Base-by-base conservation (phyloP, 768 basidiomycete species). In the Galerina marginata region DNA sequence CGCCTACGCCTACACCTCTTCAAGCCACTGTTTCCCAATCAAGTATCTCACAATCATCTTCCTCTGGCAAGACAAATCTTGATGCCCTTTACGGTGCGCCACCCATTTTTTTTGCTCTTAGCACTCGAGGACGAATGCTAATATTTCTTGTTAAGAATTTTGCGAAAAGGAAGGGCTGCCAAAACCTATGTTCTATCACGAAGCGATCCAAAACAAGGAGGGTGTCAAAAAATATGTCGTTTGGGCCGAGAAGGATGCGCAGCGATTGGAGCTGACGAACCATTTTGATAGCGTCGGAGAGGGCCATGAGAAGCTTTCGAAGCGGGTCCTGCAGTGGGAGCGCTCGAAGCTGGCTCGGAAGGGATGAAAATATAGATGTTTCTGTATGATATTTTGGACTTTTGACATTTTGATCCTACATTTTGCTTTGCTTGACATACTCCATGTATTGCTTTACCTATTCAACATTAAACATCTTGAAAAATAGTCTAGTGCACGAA, bases 241-340 rank as follows among this genome's bases (percentile, higher is more conserved):
- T 4, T 83, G 82, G 82, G 77, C 82, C n/a, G 71, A 80, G 58
- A 75, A 82, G 43, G 79, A 77, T 15, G 72, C 71, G 37, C 78
- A 80, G 46, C 74, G 77, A 23, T 75, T 79, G 47, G 81, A 82
- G 65, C 71, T 83, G n/a, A 80, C 73, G 12, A 72, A 71, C 47
- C 73, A 68, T 20, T 83, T 81, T 59, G 56, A 58, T 33, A 79
- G 68, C 29, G 63, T 74, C 38, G 73, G 72, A 38, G 76, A 79
- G 61, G 82, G 81, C 15, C 67, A 74, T 43, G 73, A 82, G 65
- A 73, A 76, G 37, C 73, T 83, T 5, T 77, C 82, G 45, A 82
- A 78, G 71, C 75, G 78, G 56, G 80, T 83, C 4, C 58, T 74
- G 33, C 50, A 54, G 54, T 77, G 78, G 56, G 65, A 81, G 57